A percentile compares a stretch with the other conserved stretches of the same genome.
phyloP scores from a whole-genome alignment of 2,329 filamentous ascomycete genomes.

The Plenodomus biglobosus region DNA sequence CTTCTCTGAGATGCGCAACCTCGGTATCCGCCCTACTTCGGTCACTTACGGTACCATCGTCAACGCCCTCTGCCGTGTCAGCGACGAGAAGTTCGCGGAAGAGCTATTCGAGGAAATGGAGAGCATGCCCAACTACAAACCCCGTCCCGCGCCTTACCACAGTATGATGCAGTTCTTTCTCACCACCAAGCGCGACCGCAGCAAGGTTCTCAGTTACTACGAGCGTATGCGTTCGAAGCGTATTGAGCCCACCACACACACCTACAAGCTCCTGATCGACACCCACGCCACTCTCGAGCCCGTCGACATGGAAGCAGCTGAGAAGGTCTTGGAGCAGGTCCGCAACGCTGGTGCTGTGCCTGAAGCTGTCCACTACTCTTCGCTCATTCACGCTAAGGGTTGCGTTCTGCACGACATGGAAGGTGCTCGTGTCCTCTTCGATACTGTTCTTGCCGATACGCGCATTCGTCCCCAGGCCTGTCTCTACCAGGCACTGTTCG shows the following conservation, averaged over 20 bases:
- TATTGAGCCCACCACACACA: slow-evolving; percentile 91
- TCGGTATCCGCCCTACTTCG: slow-evolving; percentile 91
- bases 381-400: slow-evolving; percentile 91
- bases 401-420: slow-evolving; percentile 91
- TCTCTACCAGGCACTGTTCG: slow-evolving; percentile 94
- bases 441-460: slow-evolving; percentile 70
- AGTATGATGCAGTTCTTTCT: slow-evolving; percentile 99
- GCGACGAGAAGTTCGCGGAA: slow-evolving; percentile 95
- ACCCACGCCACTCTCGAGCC: slow-evolving; percentile 93
- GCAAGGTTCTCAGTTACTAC: slow-evolving; percentile 92
- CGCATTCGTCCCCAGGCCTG: slow-evolving; percentile 75
- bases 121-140: slow-evolving; percentile 97
- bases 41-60: slow-evolving; percentile 98
- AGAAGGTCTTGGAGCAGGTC: slow-evolving; percentile 79
- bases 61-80: slow-evolving; percentile 94
- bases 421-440: slow-evolving; percentile 79
- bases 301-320: slow-evolving; percentile 82
- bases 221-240: slow-evolving; percentile 86
- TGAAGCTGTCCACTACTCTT: slow-evolving; percentile 93
- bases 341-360: slow-evolving; percentile 71
- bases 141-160: slow-evolving; percentile 95
- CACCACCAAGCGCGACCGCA: slow-evolving; percentile 92
- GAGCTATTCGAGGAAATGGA: slow-evolving; percentile 99
- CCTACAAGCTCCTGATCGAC: slow-evolving; percentile 95
- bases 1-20: slow-evolving; percentile 93